Evolutionary conservation across 202 grass and related monocot species (phyloP).

Genomic region (Zizania palustris): DNA sequence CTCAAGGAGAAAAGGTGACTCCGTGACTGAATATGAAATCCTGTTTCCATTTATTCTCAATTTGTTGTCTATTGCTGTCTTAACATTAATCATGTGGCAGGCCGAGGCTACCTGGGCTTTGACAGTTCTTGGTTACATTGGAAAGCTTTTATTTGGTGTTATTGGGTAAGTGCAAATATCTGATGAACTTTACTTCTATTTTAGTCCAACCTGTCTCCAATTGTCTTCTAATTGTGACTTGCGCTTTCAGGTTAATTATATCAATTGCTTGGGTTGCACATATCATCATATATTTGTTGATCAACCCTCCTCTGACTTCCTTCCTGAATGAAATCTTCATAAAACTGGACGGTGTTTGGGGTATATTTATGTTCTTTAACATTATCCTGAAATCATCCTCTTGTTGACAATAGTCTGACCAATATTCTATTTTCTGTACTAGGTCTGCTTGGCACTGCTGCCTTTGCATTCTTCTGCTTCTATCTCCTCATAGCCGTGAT

Average conservation of each 20-base stretch:
- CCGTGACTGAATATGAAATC: constrained; percentile 27
- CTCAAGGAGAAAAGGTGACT: constrained; percentile 94
- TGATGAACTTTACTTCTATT: constrained; percentile 1
- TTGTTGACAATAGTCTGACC: constrained; percentile 12
- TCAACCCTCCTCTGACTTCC: constrained; percentile 84
- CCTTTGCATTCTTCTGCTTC: constrained; percentile 99
- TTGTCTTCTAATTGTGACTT: constrained; percentile 27
- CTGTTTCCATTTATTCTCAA: constrained; percentile 27
- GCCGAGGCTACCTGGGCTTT: constrained; percentile 96
- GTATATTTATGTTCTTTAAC: constrained; percentile 50
- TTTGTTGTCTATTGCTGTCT: constrained; percentile 34
- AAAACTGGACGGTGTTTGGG: constrained; percentile 89
- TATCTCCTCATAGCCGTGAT: constrained; percentile 92
- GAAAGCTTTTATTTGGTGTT: constrained; percentile 80
- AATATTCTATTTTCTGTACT: constrained; percentile 37
- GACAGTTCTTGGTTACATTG: constrained; percentile 90
- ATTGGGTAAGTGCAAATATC: constrained; percentile 67
- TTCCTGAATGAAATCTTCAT: constrained; percentile 99
- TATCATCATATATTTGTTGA: constrained; percentile 95
- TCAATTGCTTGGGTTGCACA: constrained; percentile 96
- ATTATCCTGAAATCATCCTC: constrained; percentile 34
- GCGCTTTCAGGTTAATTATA: constrained; percentile 73
- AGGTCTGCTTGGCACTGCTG: constrained; percentile 97
- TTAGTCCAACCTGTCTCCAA: neutral
- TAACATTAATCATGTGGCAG: constrained; percentile 59